A percentile compares a stretch with the other conserved stretches of the same genome.
Evolutionary conservation across 73 alveolate genomes (phyloP).

Genomic region (Paramecium sonneborni): DNA sequence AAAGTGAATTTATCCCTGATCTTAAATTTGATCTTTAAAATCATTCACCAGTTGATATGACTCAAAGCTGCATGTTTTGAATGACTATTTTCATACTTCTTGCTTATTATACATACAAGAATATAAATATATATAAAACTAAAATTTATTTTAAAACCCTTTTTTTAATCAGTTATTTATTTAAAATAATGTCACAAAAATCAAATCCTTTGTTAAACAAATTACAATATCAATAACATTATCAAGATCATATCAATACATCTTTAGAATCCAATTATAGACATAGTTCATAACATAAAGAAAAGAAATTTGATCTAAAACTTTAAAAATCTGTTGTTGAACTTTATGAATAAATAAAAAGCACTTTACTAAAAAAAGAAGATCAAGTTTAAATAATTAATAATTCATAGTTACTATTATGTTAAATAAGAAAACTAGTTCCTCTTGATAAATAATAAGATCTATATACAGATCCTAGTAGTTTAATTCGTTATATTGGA

Average conservation of each 20-base stretch:
- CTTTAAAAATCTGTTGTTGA: constrained; percentile 19
- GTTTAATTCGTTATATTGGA: constrained; percentile 33
- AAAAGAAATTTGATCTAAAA: constrained; percentile 33
- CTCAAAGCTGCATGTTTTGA: constrained; percentile 53
- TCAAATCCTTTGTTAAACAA: constrained; percentile 10
- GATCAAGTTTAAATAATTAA: not conserved
- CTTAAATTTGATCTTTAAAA: not conserved
- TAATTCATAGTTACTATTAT: not conserved
- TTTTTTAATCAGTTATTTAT: constrained; percentile 43
- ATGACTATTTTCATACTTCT: not conserved
- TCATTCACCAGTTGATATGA: constrained; percentile 7
- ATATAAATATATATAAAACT: not conserved
- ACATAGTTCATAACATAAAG: constrained; percentile 32
- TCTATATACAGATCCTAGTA: not conserved
- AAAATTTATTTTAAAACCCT: not conserved
- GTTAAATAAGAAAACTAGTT: not conserved
- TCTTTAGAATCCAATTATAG: constrained; percentile 16
- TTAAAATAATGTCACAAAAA: constrained; percentile 43
- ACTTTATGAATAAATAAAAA: constrained; percentile 13
- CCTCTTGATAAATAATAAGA: constrained; percentile 32
- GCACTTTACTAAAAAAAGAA: not conserved
- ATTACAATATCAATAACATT: not conserved
- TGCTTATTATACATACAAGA: not conserved
- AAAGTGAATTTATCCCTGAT: constrained; percentile 13
- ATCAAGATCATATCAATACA: constrained; percentile 15